Conservation (phyloP, 176 grass and related monocot genomes). For the Rhynchospora pubera region DNA sequence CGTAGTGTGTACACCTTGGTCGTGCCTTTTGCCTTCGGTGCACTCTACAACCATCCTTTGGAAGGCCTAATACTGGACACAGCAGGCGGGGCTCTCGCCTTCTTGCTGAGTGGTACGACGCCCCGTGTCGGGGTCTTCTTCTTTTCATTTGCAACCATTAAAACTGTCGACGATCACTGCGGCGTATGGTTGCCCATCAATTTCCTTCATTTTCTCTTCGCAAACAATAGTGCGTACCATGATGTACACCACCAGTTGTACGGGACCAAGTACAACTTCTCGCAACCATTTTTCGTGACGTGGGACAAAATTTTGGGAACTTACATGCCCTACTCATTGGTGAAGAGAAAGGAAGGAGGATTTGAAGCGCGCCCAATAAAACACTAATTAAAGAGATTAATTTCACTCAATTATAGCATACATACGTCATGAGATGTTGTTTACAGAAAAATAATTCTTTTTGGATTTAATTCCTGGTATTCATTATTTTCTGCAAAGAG, state of each 20-base stretch:
- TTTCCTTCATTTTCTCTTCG: constrained; percentile 46
- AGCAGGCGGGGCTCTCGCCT: constrained; percentile 51
- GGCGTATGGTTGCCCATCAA: constrained; percentile 68
- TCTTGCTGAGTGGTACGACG: constrained; percentile 59
- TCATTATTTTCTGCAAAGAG: background rate
- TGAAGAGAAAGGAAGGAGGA: constrained; percentile 46
- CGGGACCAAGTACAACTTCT: constrained; percentile 77
- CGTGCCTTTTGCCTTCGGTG: constrained; percentile 71
- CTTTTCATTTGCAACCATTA: constrained; percentile 71
- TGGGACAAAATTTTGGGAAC: constrained; percentile 69
- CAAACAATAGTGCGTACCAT: constrained; percentile 67
- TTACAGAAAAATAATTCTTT: background rate
- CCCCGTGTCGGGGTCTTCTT: constrained; percentile 57
- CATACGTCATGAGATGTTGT: background rate
- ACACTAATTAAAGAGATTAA: background rate
- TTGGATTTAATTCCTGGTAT: background rate
- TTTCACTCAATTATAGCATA: background rate
- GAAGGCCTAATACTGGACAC: constrained; percentile 78
- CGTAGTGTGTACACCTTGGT: too few relatives aligned
- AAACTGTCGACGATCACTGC: constrained; percentile 73
- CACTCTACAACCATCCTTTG: constrained; percentile 76
- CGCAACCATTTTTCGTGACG: constrained; percentile 56
- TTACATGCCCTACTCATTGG: constrained; percentile 50
- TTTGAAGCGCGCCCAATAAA: constrained; percentile 43
- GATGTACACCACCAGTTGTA: constrained; percentile 73